Percentiles rank a stretch among this genome's conserved stretches.
Conservation (phyloP, 768 basidiomycete species). For the Suillus spraguei region DNA sequence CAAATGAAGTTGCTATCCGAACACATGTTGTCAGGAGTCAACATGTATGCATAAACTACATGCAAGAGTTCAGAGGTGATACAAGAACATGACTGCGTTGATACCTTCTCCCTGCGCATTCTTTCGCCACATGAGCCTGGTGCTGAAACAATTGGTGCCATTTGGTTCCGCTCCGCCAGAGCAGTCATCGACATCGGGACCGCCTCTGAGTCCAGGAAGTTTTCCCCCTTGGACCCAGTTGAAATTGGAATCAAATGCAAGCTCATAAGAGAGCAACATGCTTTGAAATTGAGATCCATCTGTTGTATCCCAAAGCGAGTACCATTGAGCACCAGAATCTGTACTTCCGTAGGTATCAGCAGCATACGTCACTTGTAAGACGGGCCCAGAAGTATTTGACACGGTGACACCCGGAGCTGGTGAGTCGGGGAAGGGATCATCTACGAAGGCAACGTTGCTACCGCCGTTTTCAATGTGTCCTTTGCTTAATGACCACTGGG, state of each 20-base stretch:
- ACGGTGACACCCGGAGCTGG: slow-evolving; percentile 36
- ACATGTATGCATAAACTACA: slow-evolving; percentile 82
- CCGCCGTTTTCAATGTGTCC: slow-evolving; percentile 61
- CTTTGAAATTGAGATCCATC: slow-evolving; percentile 58
- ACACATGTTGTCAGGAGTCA: slow-evolving; percentile 63
- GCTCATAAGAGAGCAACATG: slow-evolving; percentile 75
- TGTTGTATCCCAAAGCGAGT: slow-evolving; percentile 65
- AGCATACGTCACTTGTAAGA: slow-evolving; percentile 66
- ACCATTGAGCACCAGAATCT: slow-evolving; percentile 69
- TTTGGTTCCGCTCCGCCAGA: slow-evolving; percentile 67
- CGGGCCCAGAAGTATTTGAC: slow-evolving; percentile 35
- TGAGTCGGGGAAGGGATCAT: slow-evolving; percentile 64
- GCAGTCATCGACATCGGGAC: slow-evolving; percentile 61
- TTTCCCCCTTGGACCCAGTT: slow-evolving; percentile 78
- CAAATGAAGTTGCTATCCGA: slow-evolving; percentile 56
- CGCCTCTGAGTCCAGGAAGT: slow-evolving; percentile 76
- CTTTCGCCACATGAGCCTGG: slow-evolving; percentile 76
- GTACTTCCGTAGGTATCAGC: slow-evolving; percentile 58
- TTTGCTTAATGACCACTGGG: slow-evolving; percentile 63
- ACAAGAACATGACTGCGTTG: slow-evolving; percentile 18
- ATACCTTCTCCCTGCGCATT: slow-evolving; percentile 69
- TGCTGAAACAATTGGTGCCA: slow-evolving; percentile 72
- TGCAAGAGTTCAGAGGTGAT: slow-evolving; percentile 10
- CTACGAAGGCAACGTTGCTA: slow-evolving; percentile 60
- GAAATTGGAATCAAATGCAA: slow-evolving; percentile 68